Evolutionary conservation across 2,329 filamentous ascomycete genomes (phyloP).

Genomic region (Orbilia oligospora): DNA sequence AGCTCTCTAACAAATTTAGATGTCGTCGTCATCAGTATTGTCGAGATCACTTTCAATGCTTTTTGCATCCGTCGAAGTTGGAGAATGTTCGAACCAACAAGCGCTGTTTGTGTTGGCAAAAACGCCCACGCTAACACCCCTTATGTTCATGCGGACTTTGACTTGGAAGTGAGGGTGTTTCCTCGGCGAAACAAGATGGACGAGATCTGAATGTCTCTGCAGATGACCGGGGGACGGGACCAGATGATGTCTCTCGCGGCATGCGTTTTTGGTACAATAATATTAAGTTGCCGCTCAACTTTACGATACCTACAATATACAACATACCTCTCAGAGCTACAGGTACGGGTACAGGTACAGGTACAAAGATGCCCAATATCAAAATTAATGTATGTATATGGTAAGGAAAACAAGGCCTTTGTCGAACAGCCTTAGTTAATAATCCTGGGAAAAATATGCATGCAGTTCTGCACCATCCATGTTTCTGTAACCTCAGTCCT

Average conservation of each 20-base stretch:
- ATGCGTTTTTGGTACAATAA: conserved; percentile 20
- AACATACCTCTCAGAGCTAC: too few species aligned
- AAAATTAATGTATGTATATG: not conserved
- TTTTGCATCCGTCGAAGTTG: not conserved
- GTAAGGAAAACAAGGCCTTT: not conserved
- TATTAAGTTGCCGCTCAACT: too few species aligned
- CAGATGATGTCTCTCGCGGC: conserved; percentile 8
- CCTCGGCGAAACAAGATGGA: conserved; percentile 9
- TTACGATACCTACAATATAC: not conserved
- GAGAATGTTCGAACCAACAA: conserved; percentile 20
- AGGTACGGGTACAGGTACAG: not conserved
- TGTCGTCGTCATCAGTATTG: conserved; percentile 30
- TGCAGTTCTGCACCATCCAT: conserved; percentile 28
- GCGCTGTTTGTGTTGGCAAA: conserved; percentile 13
- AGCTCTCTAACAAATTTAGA: conserved; percentile 28
- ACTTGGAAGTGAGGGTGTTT: not conserved
- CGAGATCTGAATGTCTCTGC: not conserved
- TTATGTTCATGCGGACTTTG: not conserved
- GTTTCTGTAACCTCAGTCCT: conserved; percentile 47
- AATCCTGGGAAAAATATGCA: conserved; percentile 12
- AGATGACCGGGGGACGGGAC: not conserved
- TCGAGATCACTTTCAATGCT: not conserved
- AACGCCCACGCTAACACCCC: conserved; percentile 22
- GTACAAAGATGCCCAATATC: not conserved
- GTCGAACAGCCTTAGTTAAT: not conserved